Evolutionary conservation across 805 yeast species (phyloP), one percentile per base, ranked within the genome.

Genomic region (Monosporozyma unispora): DNA sequence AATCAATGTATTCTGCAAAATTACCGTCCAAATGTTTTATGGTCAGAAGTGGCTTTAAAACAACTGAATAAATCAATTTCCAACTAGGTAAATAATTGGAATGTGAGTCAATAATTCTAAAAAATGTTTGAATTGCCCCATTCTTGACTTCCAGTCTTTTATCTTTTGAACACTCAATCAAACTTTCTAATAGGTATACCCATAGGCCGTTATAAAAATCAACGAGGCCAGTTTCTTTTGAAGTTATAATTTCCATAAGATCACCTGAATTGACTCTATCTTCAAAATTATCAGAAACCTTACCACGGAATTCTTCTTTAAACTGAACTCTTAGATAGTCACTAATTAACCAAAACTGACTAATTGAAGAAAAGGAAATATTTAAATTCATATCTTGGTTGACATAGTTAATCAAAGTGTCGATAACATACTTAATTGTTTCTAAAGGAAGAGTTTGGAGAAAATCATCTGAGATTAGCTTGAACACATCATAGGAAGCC

Each of bases 291-390:
- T 14, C n/a, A 11, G 23, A 19, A 29, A 31, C 19, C 37, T 33
- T 12, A 11, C 37, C 4, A 4, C 46, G 21, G 14, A 44, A 46
- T 12, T 44, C 35, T 29, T 47, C 8, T 25, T 46, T 14, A 40
- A 51, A 50, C 27, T 49, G 50, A 16, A 44, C 68, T 48, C 80
- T 73, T 40, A 82, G 66, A 50, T 81, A 80, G 58, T 93, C 98
- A 57, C 96, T 86, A 3, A 93, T 79, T 14, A 85, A 65, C 98
- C 98, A 91, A 60, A 89, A 90, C 56, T 89, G 85, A 56, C 96
- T 87, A 8, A 89, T 85, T 0, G 96, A 82, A 45, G 95, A 87
- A 62, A 91, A 89, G 0, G 97, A 87, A 19, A 88, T 86, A 63
- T 91, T 91, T 55, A 91, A 65, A 55, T 91, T 96, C 53, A 71